Conservation (phyloP, 129 eudicot genomes). For the Solidago caesia region DNA sequence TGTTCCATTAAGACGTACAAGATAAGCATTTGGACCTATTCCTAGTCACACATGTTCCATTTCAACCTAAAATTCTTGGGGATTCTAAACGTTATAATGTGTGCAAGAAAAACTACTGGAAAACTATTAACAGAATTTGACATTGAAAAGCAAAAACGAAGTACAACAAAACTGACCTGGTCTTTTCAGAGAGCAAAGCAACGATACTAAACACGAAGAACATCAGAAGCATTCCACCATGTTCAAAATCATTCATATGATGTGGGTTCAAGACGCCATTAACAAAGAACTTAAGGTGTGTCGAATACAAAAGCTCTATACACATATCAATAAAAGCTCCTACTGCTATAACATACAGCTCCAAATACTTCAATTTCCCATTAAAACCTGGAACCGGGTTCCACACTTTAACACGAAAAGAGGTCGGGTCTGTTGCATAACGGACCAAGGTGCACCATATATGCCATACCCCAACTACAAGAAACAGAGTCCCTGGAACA, state of each 20-base stretch:
- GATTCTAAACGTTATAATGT: neutral
- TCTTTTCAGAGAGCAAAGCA: constrained; percentile 66
- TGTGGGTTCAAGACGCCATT: constrained; percentile 76
- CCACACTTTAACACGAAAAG: constrained; percentile 77
- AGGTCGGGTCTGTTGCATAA: constrained; percentile 55
- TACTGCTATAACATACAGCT: constrained; percentile 65
- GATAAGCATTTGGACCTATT: neutral
- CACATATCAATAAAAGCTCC: constrained; percentile 91
- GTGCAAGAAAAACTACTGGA: neutral
- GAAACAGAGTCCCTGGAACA: constrained; percentile 90
- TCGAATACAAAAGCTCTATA: constrained; percentile 82
- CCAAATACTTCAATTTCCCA: constrained; percentile 78
- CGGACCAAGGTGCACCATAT: constrained; percentile 72
- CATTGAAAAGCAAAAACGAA: neutral
- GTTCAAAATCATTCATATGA: constrained; percentile 91
- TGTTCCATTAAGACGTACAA: neutral
- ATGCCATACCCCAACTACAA: constrained; percentile 86
- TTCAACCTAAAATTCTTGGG: neutral
- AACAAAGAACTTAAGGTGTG: constrained; percentile 75
- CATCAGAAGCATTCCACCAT: constrained; percentile 95
- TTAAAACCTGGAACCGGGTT: constrained; percentile 79
- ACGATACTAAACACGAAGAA: constrained; percentile 76
- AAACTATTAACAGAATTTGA: neutral
- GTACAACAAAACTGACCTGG: constrained; percentile 59
- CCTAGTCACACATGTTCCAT: too few species aligned